Evolutionary conservation across 768 basidiomycete species (phyloP).

Genomic region (Austroboletus eburneus): DNA sequence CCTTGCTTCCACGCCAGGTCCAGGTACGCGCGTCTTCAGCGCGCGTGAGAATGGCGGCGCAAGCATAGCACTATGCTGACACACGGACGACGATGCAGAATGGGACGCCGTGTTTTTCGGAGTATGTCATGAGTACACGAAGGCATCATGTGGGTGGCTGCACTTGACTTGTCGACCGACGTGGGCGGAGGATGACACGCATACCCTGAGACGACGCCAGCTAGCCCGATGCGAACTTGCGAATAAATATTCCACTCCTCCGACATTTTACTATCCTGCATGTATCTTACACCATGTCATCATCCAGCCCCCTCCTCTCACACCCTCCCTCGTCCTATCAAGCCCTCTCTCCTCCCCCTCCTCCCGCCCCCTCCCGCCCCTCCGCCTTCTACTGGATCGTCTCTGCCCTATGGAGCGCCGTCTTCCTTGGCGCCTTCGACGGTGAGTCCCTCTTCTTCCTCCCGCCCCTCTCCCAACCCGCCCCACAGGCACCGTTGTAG

Average conservation of each 20-base stretch:
- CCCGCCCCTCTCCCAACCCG: neutral
- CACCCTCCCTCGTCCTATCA: conserved; percentile 37
- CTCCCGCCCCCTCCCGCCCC: conserved; percentile 36
- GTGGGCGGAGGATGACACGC: conserved; percentile 30
- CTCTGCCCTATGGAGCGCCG: conserved; percentile 75
- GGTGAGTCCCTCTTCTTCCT: conserved; percentile 43
- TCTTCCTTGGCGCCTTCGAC: conserved; percentile 82
- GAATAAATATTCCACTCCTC: conserved; percentile 21
- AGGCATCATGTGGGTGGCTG: too few relatives aligned
- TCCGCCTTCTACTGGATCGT: conserved; percentile 68
- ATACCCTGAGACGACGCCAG: conserved; percentile 19
- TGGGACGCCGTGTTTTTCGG: too few relatives aligned
- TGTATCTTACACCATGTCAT: conserved; percentile 27
- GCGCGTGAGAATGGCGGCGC: too few relatives aligned
- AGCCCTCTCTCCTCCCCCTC: conserved; percentile 36
- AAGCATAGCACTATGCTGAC: too few relatives aligned
- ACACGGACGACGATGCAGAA: too few relatives aligned
- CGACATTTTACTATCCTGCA: too few relatives aligned
- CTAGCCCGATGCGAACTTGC: conserved; percentile 3
- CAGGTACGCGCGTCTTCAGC: too few relatives aligned
- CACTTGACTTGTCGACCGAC: conserved; percentile 22
- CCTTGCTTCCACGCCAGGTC: too few relatives aligned
- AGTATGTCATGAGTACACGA: conserved; percentile 10
- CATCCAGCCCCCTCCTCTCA: conserved; percentile 19
- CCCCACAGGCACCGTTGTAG: conserved; percentile 69